phyloP scores from a whole-genome alignment of 257 asterid genomes.

The Solanum arcanum region DNA sequence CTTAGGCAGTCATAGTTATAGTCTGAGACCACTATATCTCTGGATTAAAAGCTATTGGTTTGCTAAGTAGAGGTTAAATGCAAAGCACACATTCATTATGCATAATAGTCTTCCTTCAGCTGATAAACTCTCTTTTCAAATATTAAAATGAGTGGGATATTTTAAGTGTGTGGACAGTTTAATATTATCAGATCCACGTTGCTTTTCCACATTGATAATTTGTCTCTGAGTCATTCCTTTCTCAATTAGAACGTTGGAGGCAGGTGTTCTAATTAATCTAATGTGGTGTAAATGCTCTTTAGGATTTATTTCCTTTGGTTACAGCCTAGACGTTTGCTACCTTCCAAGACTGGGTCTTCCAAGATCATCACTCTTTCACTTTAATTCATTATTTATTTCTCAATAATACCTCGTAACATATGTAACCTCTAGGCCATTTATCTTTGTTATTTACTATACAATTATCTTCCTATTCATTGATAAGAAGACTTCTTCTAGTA shows the following conservation, averaged over 20 bases:
- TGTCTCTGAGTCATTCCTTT: too few species aligned
- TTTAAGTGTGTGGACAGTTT: background rate
- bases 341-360: background rate
- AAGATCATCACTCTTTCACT: background rate
- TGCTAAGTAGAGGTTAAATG: too few species aligned
- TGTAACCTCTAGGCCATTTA: background rate
- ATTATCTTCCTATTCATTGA: background rate
- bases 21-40: too few species aligned
- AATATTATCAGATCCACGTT: background rate
- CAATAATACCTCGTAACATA: background rate
- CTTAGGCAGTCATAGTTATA: too few species aligned
- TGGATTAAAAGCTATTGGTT: too few species aligned
- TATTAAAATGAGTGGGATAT: too few species aligned
- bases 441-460: background rate
- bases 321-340: background rate
- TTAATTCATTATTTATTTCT: too few species aligned
- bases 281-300: background rate
- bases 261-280: background rate
- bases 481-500: too few species aligned
- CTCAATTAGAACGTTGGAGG: background rate
- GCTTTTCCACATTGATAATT: too few species aligned
- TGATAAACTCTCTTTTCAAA: too few species aligned
- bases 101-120: too few species aligned
- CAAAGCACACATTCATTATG: too few species aligned
- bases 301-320: background rate